Evolutionary conservation across 1,284 basidiomycete genomes (phyloP).

Genomic region (Trametes versicolor): DNA sequence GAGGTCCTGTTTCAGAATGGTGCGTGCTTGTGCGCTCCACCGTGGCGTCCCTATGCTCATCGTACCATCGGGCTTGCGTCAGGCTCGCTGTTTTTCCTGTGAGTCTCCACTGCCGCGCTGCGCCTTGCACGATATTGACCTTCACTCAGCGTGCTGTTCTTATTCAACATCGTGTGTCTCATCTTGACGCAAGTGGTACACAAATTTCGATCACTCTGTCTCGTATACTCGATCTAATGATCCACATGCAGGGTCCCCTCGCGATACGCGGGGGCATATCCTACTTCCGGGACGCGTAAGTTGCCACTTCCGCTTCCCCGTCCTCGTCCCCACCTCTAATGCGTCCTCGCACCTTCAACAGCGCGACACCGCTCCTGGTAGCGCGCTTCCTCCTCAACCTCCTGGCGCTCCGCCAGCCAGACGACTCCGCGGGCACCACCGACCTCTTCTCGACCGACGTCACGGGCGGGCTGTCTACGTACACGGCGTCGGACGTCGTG

Average conservation of each 20-base stretch:
- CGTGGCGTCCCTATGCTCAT: neutral
- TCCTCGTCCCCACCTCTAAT: neutral
- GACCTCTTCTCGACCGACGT: neutral
- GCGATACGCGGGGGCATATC: slow-evolving; percentile 6
- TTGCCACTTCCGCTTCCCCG: neutral
- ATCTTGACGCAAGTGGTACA: neutral
- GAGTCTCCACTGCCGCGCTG: neutral
- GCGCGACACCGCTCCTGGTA: neutral
- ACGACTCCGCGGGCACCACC: neutral
- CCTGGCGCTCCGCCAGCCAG: neutral
- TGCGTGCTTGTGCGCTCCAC: neutral
- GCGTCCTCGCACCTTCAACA: neutral
- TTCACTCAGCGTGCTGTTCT: neutral
- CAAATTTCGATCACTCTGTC: no score
- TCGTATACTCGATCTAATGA: neutral
- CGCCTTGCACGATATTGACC: neutral
- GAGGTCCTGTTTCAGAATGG: slow-evolving; percentile 11
- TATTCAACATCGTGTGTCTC: slow-evolving; percentile 7
- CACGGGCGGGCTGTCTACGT: neutral
- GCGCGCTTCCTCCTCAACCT: slow-evolving; percentile 14
- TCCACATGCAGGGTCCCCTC: neutral
- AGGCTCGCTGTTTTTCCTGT: neutral
- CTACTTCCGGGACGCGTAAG: slow-evolving; percentile 14
- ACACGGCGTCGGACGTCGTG: neutral
- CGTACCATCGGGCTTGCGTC: neutral